These are phyloP conservation scores for Cenchrus purpureus DNA, from an alignment of 176 grass and related monocot genomes.

Conservation along the genomic window DNA sequence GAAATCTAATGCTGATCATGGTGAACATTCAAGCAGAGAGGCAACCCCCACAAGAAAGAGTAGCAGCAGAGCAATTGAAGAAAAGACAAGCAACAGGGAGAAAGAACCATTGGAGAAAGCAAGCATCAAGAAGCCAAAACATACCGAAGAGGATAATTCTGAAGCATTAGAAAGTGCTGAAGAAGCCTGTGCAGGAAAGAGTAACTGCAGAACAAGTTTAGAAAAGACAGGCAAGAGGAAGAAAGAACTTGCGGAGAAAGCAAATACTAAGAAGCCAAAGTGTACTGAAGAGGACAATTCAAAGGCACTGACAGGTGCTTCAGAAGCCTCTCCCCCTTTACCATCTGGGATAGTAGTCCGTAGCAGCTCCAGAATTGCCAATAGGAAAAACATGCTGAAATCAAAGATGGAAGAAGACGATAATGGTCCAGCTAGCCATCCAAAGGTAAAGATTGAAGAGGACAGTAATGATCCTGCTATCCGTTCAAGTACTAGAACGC, in stretches of 20 bases:
- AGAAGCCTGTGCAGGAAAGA: slow-evolving; percentile 49
- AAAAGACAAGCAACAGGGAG: slow-evolving; percentile 53
- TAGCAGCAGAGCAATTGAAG: slow-evolving; percentile 12
- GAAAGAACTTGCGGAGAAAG: slow-evolving; percentile 47
- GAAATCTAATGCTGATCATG: slow-evolving; percentile 27
- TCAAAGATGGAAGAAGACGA: slow-evolving; percentile 43
- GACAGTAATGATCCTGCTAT: slow-evolving; percentile 35
- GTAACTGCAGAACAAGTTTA: slow-evolving; percentile 3
- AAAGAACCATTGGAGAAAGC: slow-evolving; percentile 46
- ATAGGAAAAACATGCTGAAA: slow-evolving; percentile 44
- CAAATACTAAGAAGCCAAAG: slow-evolving; percentile 46
- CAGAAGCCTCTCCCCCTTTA: slow-evolving; percentile 36
- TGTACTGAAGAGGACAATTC: slow-evolving; percentile 10
- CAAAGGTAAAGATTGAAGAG: slow-evolving; percentile 40
- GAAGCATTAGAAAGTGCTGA: slow-evolving; percentile 28
- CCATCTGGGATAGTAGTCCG: slow-evolving; percentile 49
- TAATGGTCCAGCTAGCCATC: slow-evolving; percentile 21
- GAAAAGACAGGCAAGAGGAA: slow-evolving; percentile 45
- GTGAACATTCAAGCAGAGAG: slow-evolving; percentile 45
- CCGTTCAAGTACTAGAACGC: slow-evolving; percentile 39
- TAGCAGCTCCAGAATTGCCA: slow-evolving; percentile 57
- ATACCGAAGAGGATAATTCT: slow-evolving; percentile 11
- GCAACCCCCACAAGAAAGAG: slow-evolving; percentile 41
- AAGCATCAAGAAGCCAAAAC: slow-evolving; percentile 48
- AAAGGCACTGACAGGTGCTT: slow-evolving; percentile 23